Evolutionary conservation across 2,329 filamentous ascomycete genomes (phyloP).

Genomic region (Purpureocillium takamizusanense): DNA sequence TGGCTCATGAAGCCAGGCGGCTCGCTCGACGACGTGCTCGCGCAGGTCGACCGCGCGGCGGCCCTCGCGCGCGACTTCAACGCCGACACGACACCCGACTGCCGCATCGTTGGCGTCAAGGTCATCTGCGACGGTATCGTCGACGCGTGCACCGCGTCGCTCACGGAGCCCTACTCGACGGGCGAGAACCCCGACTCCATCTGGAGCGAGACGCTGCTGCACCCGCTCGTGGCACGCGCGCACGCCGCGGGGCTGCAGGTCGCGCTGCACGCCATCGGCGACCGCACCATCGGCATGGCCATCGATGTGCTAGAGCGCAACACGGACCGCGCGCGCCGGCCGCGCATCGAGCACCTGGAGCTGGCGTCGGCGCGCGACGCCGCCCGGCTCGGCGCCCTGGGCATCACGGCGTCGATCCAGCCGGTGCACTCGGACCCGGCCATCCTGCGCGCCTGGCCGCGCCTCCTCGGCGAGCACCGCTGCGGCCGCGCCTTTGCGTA

Average conservation of each 20-base stretch:
- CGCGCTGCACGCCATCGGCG: conserved; percentile 58
- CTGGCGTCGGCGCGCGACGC: conserved; percentile 47
- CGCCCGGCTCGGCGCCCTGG: conserved; percentile 42
- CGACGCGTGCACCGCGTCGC: conserved; percentile 54
- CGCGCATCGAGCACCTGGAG: conserved; percentile 58
- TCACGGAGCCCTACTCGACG: conserved; percentile 49
- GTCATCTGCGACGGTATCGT: conserved; percentile 57
- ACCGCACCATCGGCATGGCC: conserved; percentile 46
- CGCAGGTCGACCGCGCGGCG: conserved; percentile 40
- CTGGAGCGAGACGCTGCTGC: conserved; percentile 44
- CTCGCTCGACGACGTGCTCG: conserved; percentile 27
- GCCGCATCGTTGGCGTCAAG: conserved; percentile 52
- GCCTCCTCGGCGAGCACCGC: conserved; percentile 42
- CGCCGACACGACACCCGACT: conserved; percentile 23
- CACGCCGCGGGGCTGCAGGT: conserved; percentile 46
- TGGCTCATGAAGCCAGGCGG: conserved; percentile 45
- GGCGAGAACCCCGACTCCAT: conserved; percentile 37
- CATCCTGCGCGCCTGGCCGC: conserved; percentile 51
- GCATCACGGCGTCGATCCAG: conserved; percentile 52
- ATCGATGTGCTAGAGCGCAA: conserved; percentile 43
- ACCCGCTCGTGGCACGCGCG: conserved; percentile 44
- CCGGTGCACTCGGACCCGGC: conserved; percentile 52
- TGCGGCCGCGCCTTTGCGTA: conserved; percentile 55
- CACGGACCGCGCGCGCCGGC: conserved; percentile 36
- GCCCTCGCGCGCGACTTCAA: conserved; percentile 28